A percentile compares a stretch with the other conserved stretches of the same genome.
These are phyloP conservation scores for Biscogniauxia mediterranea DNA, from an alignment of 2,329 filamentous ascomycete genomes.

Conservation along the genomic window DNA sequence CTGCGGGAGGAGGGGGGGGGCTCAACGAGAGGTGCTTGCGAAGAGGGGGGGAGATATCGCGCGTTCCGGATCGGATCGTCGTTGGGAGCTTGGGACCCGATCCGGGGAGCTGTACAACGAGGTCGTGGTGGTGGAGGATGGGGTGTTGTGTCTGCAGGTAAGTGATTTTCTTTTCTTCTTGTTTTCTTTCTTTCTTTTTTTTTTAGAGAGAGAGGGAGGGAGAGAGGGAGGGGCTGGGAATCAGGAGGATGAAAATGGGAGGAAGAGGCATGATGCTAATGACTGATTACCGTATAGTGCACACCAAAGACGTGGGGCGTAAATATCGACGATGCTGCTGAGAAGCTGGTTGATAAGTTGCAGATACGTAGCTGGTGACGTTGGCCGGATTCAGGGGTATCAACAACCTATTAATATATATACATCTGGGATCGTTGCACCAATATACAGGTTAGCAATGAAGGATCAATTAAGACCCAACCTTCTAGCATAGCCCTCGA, in stretches of 20 bases:
- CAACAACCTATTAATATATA: too few species aligned
- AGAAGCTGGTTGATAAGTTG: conserved; percentile 27
- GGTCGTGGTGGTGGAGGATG: conserved; percentile 46
- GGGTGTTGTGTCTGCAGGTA: conserved; percentile 50
- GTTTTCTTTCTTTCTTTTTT: background rate
- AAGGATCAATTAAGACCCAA: too few species aligned
- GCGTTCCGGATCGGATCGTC: conserved; percentile 45
- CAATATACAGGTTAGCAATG: too few species aligned
- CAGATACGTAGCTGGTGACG: conserved; percentile 6
- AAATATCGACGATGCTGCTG: conserved; percentile 21
- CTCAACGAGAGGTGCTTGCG: conserved; percentile 47
- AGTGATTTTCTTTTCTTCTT: conserved; percentile 7
- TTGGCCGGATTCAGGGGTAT: background rate
- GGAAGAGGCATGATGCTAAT: too few species aligned
- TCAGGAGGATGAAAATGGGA: too few species aligned
- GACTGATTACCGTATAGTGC: conserved; percentile 16
- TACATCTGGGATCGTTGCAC: too few species aligned
- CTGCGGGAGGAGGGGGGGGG: conserved; percentile 48
- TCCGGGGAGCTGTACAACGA: conserved; percentile 43
- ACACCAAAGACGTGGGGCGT: conserved; percentile 22
- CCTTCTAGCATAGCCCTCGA: too few species aligned
- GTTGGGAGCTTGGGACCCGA: conserved; percentile 45
- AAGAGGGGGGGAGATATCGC: conserved; percentile 40
- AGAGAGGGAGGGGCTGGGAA: too few species aligned
- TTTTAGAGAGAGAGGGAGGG: too few species aligned